Conservation (phyloP, 73 alveolate species). For the Tetrahymena thermophila region DNA sequence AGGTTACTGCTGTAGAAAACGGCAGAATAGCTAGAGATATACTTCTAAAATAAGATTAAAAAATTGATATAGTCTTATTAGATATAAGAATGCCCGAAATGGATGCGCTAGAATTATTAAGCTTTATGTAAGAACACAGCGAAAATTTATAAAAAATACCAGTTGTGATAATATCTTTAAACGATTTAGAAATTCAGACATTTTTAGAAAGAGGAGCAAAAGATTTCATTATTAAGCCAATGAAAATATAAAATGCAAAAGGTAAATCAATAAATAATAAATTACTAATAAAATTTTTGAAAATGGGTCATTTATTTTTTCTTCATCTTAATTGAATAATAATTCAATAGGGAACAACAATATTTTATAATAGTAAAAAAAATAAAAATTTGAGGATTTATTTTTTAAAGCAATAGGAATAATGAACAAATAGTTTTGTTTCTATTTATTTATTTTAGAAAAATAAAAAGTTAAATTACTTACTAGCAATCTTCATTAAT, state of each 20-base stretch:
- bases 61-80: constrained; percentile 64
- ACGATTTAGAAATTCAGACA: constrained; percentile 47
- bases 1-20: constrained; percentile 55
- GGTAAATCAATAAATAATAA: background rate
- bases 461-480: too few species aligned
- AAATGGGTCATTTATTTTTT: too few species aligned
- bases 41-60: constrained; percentile 45
- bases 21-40: constrained; percentile 66
- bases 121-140: constrained; percentile 55
- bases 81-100: constrained; percentile 77
- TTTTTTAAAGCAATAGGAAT: too few species aligned
- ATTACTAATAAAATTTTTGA: too few species aligned
- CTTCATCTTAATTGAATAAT: too few species aligned
- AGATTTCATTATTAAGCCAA: constrained; percentile 77
- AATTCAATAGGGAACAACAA: too few species aligned
- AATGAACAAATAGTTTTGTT: too few species aligned
- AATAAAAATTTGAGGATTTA: too few species aligned
- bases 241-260: constrained; percentile 22
- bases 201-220: constrained; percentile 66
- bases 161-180: constrained; percentile 75
- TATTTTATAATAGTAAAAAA: too few species aligned
- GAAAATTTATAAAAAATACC: constrained; percentile 55
- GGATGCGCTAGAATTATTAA: constrained; percentile 75
- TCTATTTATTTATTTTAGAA: too few species aligned
- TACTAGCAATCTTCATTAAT: too few species aligned